Conservation (phyloP, 2,329 filamentous ascomycete species). For the Colletotrichum trifolii region DNA sequence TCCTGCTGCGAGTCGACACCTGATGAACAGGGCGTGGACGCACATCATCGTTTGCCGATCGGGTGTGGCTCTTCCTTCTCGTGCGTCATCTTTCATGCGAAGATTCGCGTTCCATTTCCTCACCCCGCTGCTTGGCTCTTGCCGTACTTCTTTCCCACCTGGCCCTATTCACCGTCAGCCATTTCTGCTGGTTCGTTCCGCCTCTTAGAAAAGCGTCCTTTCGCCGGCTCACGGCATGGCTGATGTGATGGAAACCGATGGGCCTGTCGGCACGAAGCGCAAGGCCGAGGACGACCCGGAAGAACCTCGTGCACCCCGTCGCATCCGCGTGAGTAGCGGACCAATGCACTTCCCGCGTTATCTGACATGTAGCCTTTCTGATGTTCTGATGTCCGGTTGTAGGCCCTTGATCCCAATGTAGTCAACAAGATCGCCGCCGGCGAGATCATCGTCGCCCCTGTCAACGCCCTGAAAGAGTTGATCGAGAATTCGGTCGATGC, state of each 20-base stretch:
- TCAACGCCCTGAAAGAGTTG: constrained; percentile 94
- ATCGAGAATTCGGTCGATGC: constrained; percentile 98
- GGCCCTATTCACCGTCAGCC: no score
- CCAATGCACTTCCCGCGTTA: constrained; percentile 5
- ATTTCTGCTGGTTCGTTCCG: no score
- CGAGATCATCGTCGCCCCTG: constrained; percentile 97
- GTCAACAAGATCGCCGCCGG: constrained; percentile 99
- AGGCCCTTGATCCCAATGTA: constrained; percentile 91
- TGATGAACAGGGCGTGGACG: no score
- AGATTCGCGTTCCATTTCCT: no score
- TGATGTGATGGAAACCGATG: constrained; percentile 54
- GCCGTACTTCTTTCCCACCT: no score
- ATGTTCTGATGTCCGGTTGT: constrained; percentile 17
- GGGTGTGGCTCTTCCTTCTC: no score
- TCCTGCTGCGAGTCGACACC: no score
- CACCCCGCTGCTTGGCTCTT: no score
- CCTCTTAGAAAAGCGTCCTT: no score
- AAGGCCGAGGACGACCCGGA: constrained; percentile 56
- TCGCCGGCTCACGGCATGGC: constrained; percentile 40
- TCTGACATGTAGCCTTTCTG: neutral
- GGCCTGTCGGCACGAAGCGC: constrained; percentile 58
- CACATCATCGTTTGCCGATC: no score
- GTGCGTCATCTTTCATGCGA: no score
- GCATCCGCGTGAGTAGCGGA: constrained; percentile 58
- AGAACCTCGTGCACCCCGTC: constrained; percentile 54